Percentiles rank a stretch among this genome's conserved stretches.
phyloP scores from a whole-genome alignment of 31 red algal genomes.

The Pterothamnion heteromorphum region DNA sequence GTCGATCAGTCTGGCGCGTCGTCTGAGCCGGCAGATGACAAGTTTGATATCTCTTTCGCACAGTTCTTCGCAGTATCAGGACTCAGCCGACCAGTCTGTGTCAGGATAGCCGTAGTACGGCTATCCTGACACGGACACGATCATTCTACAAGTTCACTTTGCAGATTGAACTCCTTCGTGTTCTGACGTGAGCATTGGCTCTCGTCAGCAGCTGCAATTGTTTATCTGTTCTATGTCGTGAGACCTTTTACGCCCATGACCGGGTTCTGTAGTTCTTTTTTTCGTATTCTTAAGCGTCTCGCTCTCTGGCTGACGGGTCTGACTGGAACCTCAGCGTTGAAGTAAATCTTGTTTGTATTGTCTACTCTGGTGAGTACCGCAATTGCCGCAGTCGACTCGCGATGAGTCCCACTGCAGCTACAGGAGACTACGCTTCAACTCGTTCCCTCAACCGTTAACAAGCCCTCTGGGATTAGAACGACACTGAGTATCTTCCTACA shows the following conservation, averaged over 20 bases:
- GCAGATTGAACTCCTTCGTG: background rate
- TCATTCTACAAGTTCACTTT: background rate
- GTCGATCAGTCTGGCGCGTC: background rate
- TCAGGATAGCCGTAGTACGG: background rate
- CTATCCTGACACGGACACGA: background rate
- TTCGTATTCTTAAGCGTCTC: background rate
- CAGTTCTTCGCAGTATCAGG: background rate
- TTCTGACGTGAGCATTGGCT: background rate
- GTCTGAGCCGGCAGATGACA: background rate
- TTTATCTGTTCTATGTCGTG: conserved; percentile 2
- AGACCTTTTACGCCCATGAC: background rate
- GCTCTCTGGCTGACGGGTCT: background rate
- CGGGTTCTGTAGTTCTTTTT: background rate
- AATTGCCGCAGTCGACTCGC: background rate
- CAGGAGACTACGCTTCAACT: too few relatives aligned
- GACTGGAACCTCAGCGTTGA: background rate
- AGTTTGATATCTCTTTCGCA: background rate
- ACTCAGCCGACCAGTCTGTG: background rate
- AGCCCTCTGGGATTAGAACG: background rate
- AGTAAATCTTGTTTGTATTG: background rate
- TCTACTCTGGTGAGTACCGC: background rate
- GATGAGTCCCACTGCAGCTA: background rate
- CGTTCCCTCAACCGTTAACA: background rate
- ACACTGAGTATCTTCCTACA: background rate
- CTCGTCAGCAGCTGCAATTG: background rate